Evolutionary conservation across 306 rosid species (phyloP).

Genomic region (Begonia masoniana): DNA sequence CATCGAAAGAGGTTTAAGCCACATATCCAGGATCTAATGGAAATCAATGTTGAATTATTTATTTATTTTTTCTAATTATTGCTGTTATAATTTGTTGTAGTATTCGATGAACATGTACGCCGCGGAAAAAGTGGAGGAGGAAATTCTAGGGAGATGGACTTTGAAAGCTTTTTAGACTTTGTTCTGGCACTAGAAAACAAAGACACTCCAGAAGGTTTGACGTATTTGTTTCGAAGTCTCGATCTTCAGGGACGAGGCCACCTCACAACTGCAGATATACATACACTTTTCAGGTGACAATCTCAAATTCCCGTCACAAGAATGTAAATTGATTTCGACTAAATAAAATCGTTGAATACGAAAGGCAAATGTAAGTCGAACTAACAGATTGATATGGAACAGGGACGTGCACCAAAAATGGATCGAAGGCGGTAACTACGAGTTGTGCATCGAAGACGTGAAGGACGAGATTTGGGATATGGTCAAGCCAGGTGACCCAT

Average conservation of each 20-base stretch:
- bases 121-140: constrained; percentile 75
- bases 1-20: constrained; percentile 74
- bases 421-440: constrained; percentile 99
- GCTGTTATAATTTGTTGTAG: constrained; percentile 25
- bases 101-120: constrained; percentile 84
- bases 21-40: neutral
- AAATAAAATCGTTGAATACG: too few relatives aligned
- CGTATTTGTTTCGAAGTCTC: constrained; percentile 92
- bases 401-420: constrained; percentile 98
- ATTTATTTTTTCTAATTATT: constrained; percentile 4
- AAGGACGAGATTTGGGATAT: constrained; percentile 99
- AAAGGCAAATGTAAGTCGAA: too few relatives aligned
- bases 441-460: constrained; percentile 91
- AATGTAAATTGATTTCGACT: neutral
- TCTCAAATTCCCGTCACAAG: constrained; percentile 59
- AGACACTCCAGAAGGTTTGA: constrained; percentile 94
- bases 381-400: constrained; percentile 11
- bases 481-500: constrained; percentile 87
- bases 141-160: constrained; percentile 83
- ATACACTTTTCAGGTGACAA: constrained; percentile 91
- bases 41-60: neutral
- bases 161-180: constrained; percentile 85
- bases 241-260: constrained; percentile 93
- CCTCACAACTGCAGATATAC: constrained; percentile 92
- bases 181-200: constrained; percentile 94